Percentiles rank a stretch among this genome's conserved stretches.
phyloP scores from a whole-genome alignment of 306 rosid species.

The Lathyrus aphaca region DNA sequence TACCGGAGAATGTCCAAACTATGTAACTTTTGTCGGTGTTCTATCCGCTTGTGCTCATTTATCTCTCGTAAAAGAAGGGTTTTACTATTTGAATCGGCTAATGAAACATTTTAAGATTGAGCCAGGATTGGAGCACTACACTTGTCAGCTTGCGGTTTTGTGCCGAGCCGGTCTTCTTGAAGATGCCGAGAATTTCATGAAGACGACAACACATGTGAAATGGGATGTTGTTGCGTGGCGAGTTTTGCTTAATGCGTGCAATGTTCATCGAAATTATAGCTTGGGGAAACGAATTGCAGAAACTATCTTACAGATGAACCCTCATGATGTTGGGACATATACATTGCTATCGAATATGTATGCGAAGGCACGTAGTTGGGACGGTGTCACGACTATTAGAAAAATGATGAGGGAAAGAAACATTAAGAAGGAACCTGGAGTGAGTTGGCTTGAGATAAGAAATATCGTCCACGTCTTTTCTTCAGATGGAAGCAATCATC shows the following conservation, averaged over 20 bases:
- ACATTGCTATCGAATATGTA: constrained; percentile 76
- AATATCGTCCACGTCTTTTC: constrained; percentile 57
- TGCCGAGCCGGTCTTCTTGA: constrained; percentile 69
- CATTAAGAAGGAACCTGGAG: constrained; percentile 85
- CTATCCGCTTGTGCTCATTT: constrained; percentile 66
- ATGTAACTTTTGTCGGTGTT: constrained; percentile 60
- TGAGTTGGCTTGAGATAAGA: constrained; percentile 84
- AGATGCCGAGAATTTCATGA: constrained; percentile 68
- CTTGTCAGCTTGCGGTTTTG: constrained; percentile 68
- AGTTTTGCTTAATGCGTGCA: constrained; percentile 82
- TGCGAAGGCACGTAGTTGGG: constrained; percentile 70
- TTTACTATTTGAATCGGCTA: constrained; percentile 51
- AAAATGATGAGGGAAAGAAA: constrained; percentile 77
- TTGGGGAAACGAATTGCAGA: constrained; percentile 67
- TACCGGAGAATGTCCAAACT: constrained; percentile 52
- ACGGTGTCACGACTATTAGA: constrained; percentile 63
- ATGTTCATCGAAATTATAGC: constrained; percentile 64
- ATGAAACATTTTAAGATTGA: constrained; percentile 56
- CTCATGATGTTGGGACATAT: constrained; percentile 76
- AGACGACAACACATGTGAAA: constrained; percentile 62
- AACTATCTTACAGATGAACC: constrained; percentile 68
- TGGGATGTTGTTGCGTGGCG: constrained; percentile 90
- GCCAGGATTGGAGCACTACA: constrained; percentile 82
- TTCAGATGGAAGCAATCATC: constrained; percentile 70
- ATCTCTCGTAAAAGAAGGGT: constrained; percentile 60